Base-by-base conservation (phyloP, 164 flowering plant genomes). In the Magnolia officinalis region DNA sequence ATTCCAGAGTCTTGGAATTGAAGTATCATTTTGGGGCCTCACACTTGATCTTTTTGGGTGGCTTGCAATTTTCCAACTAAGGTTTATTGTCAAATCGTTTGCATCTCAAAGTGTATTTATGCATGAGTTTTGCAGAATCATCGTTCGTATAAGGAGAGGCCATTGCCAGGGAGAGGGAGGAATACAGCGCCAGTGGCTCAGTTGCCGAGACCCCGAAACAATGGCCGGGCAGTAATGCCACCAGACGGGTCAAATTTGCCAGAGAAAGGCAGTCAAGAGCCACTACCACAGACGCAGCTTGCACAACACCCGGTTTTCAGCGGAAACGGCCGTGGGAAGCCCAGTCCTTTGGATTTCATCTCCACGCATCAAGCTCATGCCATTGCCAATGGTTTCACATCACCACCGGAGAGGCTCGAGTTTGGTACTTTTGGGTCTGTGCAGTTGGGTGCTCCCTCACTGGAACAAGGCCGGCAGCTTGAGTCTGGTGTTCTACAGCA, bases 41-140 rank as follows among this genome's bases (percentile, higher is more conserved):
- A 3, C 45, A 37, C 45, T 26, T 26, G 6, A 37, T 37, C 45
- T 37, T 37, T 37, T 37, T 37, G 45, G 45, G 45, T 37, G 45
- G 45, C 45, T 37, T 37, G 45, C 45, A 37, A 37, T 37, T 37
- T 37, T 37, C 45, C 45, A 37, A 37, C 45, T 37, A 3, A 5
- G 45, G 45, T 37, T 37, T 37, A 37, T 37, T 37, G 45, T 37
- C 45, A 37, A 37, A 37, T 37, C 0, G 45, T 37, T 5, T 37
- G 45, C 45, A 26, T 82, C 63, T 61, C 67, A 49, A 45, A 11
- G 61, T 55, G 80, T 70, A 23, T 59, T 63, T 63, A 78, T 70
- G 63, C 23, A 70, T 63, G 76, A 24, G 26, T 79, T 80, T 78
- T 86, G 89, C 90, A 92, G 98, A 90, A 83, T 75, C 89, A 84